Conservation (phyloP, 2,329 filamentous ascomycete species). For the Cytospora piceae region DNA sequence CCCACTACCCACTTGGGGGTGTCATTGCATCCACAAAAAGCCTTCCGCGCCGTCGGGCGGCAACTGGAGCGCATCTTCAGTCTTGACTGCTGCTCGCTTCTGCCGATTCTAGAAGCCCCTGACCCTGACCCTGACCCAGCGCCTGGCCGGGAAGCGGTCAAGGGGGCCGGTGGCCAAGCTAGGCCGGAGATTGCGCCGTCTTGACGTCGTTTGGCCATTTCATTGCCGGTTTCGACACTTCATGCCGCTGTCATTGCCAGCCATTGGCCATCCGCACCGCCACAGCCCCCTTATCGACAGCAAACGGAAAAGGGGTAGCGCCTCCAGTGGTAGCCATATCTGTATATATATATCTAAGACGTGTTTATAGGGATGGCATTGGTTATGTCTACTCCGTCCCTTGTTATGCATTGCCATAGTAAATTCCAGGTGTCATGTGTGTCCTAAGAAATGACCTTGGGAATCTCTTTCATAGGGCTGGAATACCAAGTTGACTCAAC, state of each 20-base stretch:
- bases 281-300: conserved; percentile 2
- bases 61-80: conserved; percentile 15
- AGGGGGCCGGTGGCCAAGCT: conserved; percentile 19
- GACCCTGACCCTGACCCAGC: conserved; percentile 9
- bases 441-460: background rate
- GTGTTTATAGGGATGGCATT: background rate
- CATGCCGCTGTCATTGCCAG: conserved; percentile 5
- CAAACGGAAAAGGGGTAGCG: background rate
- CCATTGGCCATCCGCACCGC: conserved; percentile 11
- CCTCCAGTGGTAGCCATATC: background rate
- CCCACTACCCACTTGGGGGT: conserved; percentile 15
- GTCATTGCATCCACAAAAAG: conserved; percentile 23
- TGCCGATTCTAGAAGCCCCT: conserved; percentile 24
- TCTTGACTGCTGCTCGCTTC: conserved; percentile 5
- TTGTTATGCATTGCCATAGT: background rate
- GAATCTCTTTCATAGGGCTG: background rate
- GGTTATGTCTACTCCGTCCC: background rate
- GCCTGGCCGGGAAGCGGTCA: conserved; percentile 24
- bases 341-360: background rate
- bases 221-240: conserved; percentile 8
- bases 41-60: conserved; percentile 12
- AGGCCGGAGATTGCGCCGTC: conserved; percentile 8
- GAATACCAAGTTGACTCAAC: conserved; percentile 11
- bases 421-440: background rate
- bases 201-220: conserved; percentile 15